Evolutionary conservation across 2,329 filamentous ascomycete genomes (phyloP).

Genomic region (Cladosporium sp.): DNA sequence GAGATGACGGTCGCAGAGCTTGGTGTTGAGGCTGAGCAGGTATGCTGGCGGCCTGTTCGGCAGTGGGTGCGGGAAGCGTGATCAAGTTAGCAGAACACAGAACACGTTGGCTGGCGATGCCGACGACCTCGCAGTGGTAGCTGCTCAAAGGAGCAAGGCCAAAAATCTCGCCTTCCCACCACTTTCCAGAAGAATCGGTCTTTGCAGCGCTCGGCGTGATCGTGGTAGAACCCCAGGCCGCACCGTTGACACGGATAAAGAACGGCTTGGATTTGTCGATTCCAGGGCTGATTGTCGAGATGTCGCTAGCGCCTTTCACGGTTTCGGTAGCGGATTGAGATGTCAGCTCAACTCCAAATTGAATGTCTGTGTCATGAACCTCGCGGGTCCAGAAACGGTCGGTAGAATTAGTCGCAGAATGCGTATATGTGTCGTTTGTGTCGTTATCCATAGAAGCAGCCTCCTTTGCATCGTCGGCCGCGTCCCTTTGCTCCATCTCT

Average conservation of each 20-base stretch:
- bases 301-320: slow-evolving; percentile 28
- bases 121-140: slow-evolving; percentile 74
- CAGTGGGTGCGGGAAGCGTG: slow-evolving; percentile 56
- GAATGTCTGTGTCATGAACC: slow-evolving; percentile 71
- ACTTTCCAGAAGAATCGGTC: slow-evolving; percentile 38
- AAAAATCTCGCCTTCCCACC: slow-evolving; percentile 66
- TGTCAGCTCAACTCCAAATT: slow-evolving; percentile 50
- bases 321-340: slow-evolving; percentile 15
- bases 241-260: slow-evolving; percentile 72
- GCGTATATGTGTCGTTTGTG: slow-evolving; percentile 58
- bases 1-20: slow-evolving; percentile 67
- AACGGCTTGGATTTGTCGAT: slow-evolving; percentile 70
- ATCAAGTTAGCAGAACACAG: slow-evolving; percentile 69
- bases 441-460: slow-evolving; percentile 72
- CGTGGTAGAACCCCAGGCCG: slow-evolving; percentile 71
- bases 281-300: slow-evolving; percentile 37
- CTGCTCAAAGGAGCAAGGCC: slow-evolving; percentile 67
- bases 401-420: slow-evolving; percentile 54
- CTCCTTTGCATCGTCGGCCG: slow-evolving; percentile 66
- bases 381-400: slow-evolving; percentile 77
- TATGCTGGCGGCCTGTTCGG: slow-evolving; percentile 50
- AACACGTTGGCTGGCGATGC: slow-evolving; percentile 59
- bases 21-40: slow-evolving; percentile 56
- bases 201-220: slow-evolving; percentile 48
- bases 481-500: slow-evolving; percentile 68